Evolutionary conservation across 2,329 filamentous ascomycete species (phyloP).

Genomic region (Pseudogymnoascus sp.): DNA sequence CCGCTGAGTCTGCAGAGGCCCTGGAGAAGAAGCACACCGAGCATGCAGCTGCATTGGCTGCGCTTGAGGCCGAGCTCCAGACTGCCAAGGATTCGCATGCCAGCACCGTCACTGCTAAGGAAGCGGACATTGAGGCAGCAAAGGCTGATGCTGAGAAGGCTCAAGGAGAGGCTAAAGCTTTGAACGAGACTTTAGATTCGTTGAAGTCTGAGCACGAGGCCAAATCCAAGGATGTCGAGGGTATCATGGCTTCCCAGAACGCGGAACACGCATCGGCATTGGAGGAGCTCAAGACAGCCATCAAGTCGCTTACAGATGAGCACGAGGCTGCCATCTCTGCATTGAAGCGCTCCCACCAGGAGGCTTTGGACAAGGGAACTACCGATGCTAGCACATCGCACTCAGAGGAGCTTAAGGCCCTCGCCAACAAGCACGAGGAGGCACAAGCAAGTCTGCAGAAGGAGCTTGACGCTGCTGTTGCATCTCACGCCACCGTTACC

Average conservation of each 20-base stretch:
- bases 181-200: constrained; percentile 44
- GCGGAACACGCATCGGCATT: constrained; percentile 31
- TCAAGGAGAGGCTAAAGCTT: constrained; percentile 38
- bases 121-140: constrained; percentile 24
- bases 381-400: constrained; percentile 37
- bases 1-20: constrained; percentile 36
- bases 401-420: constrained; percentile 42
- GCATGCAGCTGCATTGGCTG: constrained; percentile 20
- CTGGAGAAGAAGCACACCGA: constrained; percentile 40
- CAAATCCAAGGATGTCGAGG: constrained; percentile 42
- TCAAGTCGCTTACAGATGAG: constrained; percentile 40
- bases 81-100: constrained; percentile 41
- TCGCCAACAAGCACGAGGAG: constrained; percentile 44
- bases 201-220: constrained; percentile 34
- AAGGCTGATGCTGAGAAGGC: constrained; percentile 38
- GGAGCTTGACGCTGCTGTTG: constrained; percentile 46
- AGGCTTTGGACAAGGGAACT: constrained; percentile 42
- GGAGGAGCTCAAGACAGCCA: constrained; percentile 36
- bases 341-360: constrained; percentile 46
- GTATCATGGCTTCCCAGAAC: constrained; percentile 40
- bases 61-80: constrained; percentile 35
- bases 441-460: constrained; percentile 43
- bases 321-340: constrained; percentile 42
- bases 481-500: constrained; percentile 41
- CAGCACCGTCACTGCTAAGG: constrained; percentile 23